phyloP scores from a whole-genome alignment of 2,329 filamentous ascomycete species.

The Botrytis tulipae region DNA sequence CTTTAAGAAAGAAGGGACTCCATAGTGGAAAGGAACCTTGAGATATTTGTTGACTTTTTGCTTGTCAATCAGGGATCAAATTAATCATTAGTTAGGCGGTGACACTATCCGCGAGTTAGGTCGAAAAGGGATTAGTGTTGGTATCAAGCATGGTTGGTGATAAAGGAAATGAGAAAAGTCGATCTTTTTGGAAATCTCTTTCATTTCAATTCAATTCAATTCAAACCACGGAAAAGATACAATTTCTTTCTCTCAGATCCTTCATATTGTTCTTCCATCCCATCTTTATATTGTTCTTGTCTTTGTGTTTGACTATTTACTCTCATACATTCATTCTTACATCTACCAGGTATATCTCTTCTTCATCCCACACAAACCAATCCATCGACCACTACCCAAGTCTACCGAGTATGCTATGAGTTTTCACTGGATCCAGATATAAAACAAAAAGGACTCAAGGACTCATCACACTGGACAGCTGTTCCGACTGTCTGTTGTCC shows the following conservation, averaged over 20 bases:
- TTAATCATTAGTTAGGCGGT: background rate
- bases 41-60: conserved; percentile 9
- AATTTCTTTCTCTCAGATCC: background rate
- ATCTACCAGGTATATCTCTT: background rate
- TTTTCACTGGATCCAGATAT: background rate
- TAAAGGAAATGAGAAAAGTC: conserved; percentile 16
- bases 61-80: background rate
- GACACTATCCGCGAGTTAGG: background rate
- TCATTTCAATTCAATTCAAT: background rate
- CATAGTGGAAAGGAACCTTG: background rate
- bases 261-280: background rate
- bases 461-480: background rate
- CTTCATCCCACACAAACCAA: background rate
- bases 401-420: background rate
- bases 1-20: background rate
- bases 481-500: background rate
- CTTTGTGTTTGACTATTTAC: background rate
- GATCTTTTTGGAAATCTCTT: conserved; percentile 6
- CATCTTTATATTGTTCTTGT: background rate
- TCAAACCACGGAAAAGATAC: too few species aligned
- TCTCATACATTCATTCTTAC: background rate
- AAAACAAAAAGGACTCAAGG: background rate
- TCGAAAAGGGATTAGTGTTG: background rate
- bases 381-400: background rate
- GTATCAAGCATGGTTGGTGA: background rate